Evolutionary conservation across 495 filamentous ascomycete genomes (phyloP), one percentile per base, ranked within the genome.

Genomic region (Mytilinidion resinicola): DNA sequence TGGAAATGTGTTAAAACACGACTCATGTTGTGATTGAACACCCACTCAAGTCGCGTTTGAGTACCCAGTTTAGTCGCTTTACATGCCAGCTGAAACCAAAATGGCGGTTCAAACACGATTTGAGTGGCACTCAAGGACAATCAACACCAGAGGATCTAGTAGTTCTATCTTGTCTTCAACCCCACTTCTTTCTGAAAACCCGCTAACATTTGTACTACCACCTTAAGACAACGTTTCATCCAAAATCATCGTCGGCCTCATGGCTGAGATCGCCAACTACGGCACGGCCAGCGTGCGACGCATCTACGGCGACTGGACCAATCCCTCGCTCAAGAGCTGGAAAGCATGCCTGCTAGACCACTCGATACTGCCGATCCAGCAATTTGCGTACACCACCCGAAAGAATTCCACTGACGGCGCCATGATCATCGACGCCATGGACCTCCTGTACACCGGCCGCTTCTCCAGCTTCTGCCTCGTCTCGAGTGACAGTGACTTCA

Each of bases 371-470:
- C 53, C 58, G 17, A 56, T 61, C 21, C 58, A 61, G 20, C 53
- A 51, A 54, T 56, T 61, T 33, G 53, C 52, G 9, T 61, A 61
- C 43, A 61, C 58, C 19, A 61, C 10, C 37, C 4, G 43, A 4
- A 61, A 56, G 25, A 61, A 56, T 19, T 15, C 58, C 42, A 61
- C 58, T 11, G 58, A 61, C 52, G 58, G 58, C 6, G 58, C 58
- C 11, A 61, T 61, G 53, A 61, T 61, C 33, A 56, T 56, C 41
- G 53, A 61, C 41, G 58, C 58, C 58, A 61, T 61, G 53, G 52
- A 61, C 50, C 44, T 61, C 3, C 52, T 61, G 14, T 61, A 61
- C 52, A 61, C 53, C n/a, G 43, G 43, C 25, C 53, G 58, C 53
- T 56, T 61, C 43, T 48, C 52, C 34, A 34, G 39, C 25, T 61